Base-by-base conservation (phyloP, 257 asterid genomes). In the Sherardia arvensis region DNA sequence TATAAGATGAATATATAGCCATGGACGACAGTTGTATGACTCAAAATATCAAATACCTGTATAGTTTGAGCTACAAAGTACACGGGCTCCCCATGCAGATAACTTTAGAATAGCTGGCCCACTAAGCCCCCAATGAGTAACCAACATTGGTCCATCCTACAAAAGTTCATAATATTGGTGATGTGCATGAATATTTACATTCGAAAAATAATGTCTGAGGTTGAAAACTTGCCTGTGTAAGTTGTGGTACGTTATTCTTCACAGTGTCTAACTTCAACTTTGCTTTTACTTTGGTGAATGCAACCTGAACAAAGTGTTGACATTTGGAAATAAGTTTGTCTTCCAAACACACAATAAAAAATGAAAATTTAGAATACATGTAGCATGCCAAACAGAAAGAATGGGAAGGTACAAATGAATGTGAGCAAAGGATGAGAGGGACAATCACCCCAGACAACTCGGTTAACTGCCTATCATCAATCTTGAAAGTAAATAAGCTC, bases 21-120 rank as follows among this genome's bases (percentile, higher is more conserved):
- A 59, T 68, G 40, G 3, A 34, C 48, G 65, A 27, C 25, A 34
- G 65, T 55, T 18, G 40, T 21, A 54, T 18, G 9, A 63, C 57
- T 12, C 59, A 55, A 60, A 57, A 18, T 62, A 33, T 21, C 59
- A 0, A 40, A 70, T 59, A 87, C 99, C 99, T 81, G 80, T 87
- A 75, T 89, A 92, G 75, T 78, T 74, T 47, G 93, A 75, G 65
- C 70, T 79, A 45, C 94, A 78, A 76, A 89, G 91, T 22, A 84
- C 78, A 40, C 97, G 95, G 22, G 99, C 99, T 57, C 96, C 97
- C 99, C 99, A 92, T 68, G 99, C 96, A 68, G 99, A 92, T 68
- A 92, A 69, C 40, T 90, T 86, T 66, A 92, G 96, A 80, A 92
- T 83, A 73, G 82, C 95, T 3, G 99, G 99, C 73, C 99, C 99